A percentile compares a stretch with the other conserved stretches of the same genome.
phyloP scores from a whole-genome alignment of 495 filamentous ascomycete genomes.

The Eremomyces bilateralis region DNA sequence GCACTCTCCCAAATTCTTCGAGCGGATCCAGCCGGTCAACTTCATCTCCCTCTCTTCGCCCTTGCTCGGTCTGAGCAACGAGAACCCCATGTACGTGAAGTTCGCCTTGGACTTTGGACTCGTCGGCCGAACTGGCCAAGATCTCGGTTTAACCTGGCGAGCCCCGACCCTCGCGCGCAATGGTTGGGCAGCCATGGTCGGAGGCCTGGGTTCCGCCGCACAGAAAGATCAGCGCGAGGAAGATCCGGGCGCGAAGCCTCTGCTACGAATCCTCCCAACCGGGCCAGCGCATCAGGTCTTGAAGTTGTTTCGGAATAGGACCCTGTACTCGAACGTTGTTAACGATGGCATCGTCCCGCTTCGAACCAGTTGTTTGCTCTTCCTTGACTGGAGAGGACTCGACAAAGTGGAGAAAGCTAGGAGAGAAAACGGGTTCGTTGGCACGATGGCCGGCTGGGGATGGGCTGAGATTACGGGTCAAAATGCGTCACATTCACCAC shows the following conservation, averaged over 20 bases:
- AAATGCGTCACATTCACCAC: constrained; percentile 26
- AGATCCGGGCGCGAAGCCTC: constrained; percentile 65
- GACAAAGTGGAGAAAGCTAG: constrained; percentile 86
- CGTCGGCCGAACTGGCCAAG: constrained; percentile 84
- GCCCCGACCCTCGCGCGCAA: constrained; percentile 62
- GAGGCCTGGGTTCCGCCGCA: constrained; percentile 42
- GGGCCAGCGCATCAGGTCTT: constrained; percentile 80
- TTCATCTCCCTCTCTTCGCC: constrained; percentile 85
- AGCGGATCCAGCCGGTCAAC: constrained; percentile 69
- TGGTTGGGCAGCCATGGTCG: constrained; percentile 73
- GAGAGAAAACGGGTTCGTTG: constrained; percentile 74
- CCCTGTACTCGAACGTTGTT: constrained; percentile 91
- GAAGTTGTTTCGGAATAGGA: constrained; percentile 72
- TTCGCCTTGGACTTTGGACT: constrained; percentile 93
- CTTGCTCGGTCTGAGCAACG: constrained; percentile 83
- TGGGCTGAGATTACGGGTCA: constrained; percentile 86
- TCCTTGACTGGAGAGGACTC: constrained; percentile 88
- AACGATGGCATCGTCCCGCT: constrained; percentile 96
- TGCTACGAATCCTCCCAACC: constrained; percentile 75
- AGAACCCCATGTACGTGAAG: constrained; percentile 91
- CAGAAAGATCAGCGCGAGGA: constrained; percentile 39
- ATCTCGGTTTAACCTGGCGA: constrained; percentile 84
- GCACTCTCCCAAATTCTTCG: constrained; percentile 79
- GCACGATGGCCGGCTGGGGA: constrained; percentile 79
- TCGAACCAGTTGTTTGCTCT: constrained; percentile 86